phyloP scores from a whole-genome alignment of 2,329 filamentous ascomycete genomes.

The Fusarium metavorans region DNA sequence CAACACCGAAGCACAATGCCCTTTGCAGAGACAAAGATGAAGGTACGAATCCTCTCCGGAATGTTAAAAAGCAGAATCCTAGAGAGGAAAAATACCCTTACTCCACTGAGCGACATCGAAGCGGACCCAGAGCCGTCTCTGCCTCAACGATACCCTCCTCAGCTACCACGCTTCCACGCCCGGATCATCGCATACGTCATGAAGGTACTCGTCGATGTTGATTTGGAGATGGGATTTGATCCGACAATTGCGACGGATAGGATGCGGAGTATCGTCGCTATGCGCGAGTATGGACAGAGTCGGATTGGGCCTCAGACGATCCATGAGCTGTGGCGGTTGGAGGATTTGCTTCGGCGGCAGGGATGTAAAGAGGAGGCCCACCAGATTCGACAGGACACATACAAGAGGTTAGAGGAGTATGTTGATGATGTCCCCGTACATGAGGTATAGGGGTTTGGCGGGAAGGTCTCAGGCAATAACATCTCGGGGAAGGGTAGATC shows the following conservation, averaged over 20 bases:
- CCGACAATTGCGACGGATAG: conserved; percentile 11
- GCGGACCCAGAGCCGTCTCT: neutral
- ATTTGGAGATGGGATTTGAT: conserved; percentile 2
- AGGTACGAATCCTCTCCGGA: neutral
- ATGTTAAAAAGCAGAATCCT: conserved; percentile 10
- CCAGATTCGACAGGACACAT: conserved; percentile 7
- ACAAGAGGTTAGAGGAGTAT: conserved; percentile 17
- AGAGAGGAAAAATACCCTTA: neutral
- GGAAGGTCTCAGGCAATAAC: no score
- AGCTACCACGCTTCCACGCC: conserved; percentile 2
- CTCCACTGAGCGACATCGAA: neutral
- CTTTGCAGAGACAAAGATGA: neutral
- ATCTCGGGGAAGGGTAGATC: neutral
- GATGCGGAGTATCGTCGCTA: conserved; percentile 2
- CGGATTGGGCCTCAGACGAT: conserved; percentile 10
- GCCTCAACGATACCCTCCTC: neutral
- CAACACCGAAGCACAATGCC: conserved; percentile 17
- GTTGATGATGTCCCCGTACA: conserved; percentile 1
- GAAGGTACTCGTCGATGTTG: conserved; percentile 14
- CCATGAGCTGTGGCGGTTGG: conserved; percentile 20
- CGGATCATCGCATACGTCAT: conserved; percentile 15
- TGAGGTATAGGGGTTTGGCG: neutral
- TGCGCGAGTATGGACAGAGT: conserved; percentile 20
- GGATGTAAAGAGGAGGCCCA: neutral
- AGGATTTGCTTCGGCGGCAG: neutral